Evolutionary conservation across 2,329 filamentous ascomycete genomes (phyloP), one percentile per base, ranked within the genome.

Genomic region (Teratosphaeriaceae sp.): DNA sequence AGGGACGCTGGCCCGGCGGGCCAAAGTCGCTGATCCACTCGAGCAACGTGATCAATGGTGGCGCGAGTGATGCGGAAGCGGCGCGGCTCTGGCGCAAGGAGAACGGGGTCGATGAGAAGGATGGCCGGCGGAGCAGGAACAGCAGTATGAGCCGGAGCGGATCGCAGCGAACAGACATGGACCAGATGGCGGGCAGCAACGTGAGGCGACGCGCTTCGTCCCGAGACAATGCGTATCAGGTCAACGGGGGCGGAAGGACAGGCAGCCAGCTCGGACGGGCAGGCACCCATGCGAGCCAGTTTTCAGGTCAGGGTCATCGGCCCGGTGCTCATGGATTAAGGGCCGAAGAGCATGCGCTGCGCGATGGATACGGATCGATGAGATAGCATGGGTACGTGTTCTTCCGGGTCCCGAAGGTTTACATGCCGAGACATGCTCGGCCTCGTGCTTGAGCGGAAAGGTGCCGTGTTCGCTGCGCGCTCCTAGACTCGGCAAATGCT

Each of bases 1-100:
- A 61, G 45, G 64, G 64, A 3, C 45, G 51, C 26, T 67, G 61
- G 38, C 66, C 66, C 2, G 66, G 65, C 9, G 56, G 57, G 2
- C 46, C 50, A 3, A 64, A 62, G 40, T 40, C 55, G 2, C 49
- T 66, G 22, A 65, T 67, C 42, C 57, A 58, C 40, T 63, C 62
- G 7, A 44, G 57, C n/a, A 53, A 60, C 29, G 57, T 67, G 11
- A 49, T 63, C 46, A 65, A 66, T 37, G 65, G 65, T 15, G 64
- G 64, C 11, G 58, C 57, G 3, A 59, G 54, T 34, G 45, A 63
- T 20, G 50, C 48, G 2, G 58, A 64, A 40, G 58, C 59, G 16
- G 54, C 58, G 23, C 42, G 52, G 27, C 41, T 65, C 23, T 62
- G 55, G 40, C 46, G 50, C n/a, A 52, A 54, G 19, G 42, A 47